Base-by-base conservation (phyloP, 495 filamentous ascomycete species). In the Ascodesmis nigricans region DNA sequence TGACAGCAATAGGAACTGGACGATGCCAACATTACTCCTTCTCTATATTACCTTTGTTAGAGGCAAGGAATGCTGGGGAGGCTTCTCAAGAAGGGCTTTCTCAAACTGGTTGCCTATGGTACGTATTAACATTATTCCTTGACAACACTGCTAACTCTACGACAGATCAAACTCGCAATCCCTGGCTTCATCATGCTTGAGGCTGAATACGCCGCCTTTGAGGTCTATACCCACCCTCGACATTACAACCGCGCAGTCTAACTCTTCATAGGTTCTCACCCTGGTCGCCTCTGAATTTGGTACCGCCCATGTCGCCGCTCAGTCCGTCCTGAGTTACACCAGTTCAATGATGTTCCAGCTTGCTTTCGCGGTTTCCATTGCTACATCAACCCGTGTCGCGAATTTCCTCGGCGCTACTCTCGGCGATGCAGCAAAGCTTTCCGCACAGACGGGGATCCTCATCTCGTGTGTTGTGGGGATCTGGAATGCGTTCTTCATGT, bases 141-240 rank as follows among this genome's bases (percentile, higher is more conserved):
- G 16, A 13, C 16, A 10, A 14, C 21, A 28, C 15, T 29, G 4
- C 18, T 29, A 55, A 46, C 48, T 3, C 77, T 75, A 0, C 87
- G 90, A 15, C 11, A 47, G 82, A 65, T 93, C 46, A 60, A 66
- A 33, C 71, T 93, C 10, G 79, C 82, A 0, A 53, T 91, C 11
- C 82, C 75, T 0, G 83, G 83, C 2, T 67, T 92, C 49, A 55
- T 90, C 26, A 92, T 91, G 79, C 75, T 95, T 1, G 73, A 87
- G 51, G 82, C 83, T 4, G 84, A 92, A 50, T 84, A 70, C 54
- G 64, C 91, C 3, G 78, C 78, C 11, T 83, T 87, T 44, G 78
- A 83, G 23, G 23, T 25, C 6, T 25, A 25, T 6, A n/a, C n/a
- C n/a, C n/a, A n/a, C n/a, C n/a, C n/a, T n/a, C n/a, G n/a, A n/a